These are phyloP conservation scores for Sedum album DNA, from an alignment of 164 flowering plant species.

Conservation along the genomic window DNA sequence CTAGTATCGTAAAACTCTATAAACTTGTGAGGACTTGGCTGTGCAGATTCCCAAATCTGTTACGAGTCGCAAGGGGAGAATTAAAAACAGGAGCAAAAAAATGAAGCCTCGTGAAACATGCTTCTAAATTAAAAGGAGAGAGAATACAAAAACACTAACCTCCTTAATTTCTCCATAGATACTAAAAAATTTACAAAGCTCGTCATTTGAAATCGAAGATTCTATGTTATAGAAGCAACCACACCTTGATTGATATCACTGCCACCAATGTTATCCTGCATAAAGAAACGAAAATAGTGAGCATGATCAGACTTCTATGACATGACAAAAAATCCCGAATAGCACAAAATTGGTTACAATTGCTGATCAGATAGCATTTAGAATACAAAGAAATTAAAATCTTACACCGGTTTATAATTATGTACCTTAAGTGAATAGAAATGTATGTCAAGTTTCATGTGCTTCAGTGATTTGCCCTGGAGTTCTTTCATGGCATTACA, in stretches of 20 bases:
- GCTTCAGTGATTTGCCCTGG: conserved; percentile 53
- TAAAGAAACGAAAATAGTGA: neutral
- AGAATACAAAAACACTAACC: conserved; percentile 24
- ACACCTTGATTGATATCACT: conserved; percentile 60
- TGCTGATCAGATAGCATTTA: neutral
- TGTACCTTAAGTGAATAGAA: conserved; percentile 60
- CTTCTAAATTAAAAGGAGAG: neutral
- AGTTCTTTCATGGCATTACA: conserved; percentile 58
- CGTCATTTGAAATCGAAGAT: conserved; percentile 59
- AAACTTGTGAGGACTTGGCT: conserved; percentile 30
- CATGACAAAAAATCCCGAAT: neutral
- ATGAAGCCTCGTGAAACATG: neutral
- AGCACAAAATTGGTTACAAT: neutral
- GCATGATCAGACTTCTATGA: neutral
- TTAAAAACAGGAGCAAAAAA: neutral
- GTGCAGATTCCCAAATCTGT: conserved; percentile 57
- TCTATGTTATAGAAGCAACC: conserved; percentile 56
- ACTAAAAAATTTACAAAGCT: conserved; percentile 57
- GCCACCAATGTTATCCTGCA: conserved; percentile 59
- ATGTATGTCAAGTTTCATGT: conserved; percentile 65
- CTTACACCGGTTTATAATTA: conserved; percentile 4
- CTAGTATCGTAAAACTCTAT: conserved; percentile 22
- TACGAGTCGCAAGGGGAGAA: conserved; percentile 6
- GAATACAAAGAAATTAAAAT: neutral
- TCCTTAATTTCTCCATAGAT: conserved; percentile 70